Base-by-base conservation (phyloP, 208 protist species). In the Acanthamoeba castellanii region DNA sequence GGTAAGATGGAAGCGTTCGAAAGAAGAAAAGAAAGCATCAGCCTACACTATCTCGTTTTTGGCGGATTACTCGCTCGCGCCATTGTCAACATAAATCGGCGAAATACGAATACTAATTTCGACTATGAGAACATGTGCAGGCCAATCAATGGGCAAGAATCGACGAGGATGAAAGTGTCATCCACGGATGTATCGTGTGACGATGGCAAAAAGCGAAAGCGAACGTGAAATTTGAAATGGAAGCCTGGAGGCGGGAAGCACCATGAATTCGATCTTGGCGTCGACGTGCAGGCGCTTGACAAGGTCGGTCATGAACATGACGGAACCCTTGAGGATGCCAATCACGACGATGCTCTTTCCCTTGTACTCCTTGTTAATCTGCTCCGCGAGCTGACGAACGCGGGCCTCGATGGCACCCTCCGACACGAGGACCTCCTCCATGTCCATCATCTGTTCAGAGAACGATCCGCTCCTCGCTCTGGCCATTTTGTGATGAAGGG, bases 231-330 rank as follows among this genome's bases (percentile, higher is more conserved):
- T 74, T 74, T 74, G 66, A 18, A 74, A 74, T 72, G 22, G 22
- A 13, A 57, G 18, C 52, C 18, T 59, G 52, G 20, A 59, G 20
- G 20, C 52, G 52, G 64, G 11, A 34, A 74, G 37, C 42, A 87
- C 78, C 85, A 92, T 92, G 45, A 92, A 92, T n/a, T 92, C 85
- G 27, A 92, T 66, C 25, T 32, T 25, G 52, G 85, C 32, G 59
- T 92, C 85, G 16, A 72, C 61, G 27, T 92, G 85, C 25, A 92
- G 59, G 5, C 85, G 85, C 59, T 92, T 92, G 30, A 72, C 85
- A 13, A 92, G 85, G 32, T 92, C 85, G 59, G 85, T 92, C 59
- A 92, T 66, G 59, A 92, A 92, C 59, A 92, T 92, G 57, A 92
- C 85, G 57, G 85, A 32, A 27, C 85, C 85, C 85, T 92, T 92